phyloP scores from a whole-genome alignment of 2,329 filamentous ascomycete genomes.

The Cladophialophora psammophila region DNA sequence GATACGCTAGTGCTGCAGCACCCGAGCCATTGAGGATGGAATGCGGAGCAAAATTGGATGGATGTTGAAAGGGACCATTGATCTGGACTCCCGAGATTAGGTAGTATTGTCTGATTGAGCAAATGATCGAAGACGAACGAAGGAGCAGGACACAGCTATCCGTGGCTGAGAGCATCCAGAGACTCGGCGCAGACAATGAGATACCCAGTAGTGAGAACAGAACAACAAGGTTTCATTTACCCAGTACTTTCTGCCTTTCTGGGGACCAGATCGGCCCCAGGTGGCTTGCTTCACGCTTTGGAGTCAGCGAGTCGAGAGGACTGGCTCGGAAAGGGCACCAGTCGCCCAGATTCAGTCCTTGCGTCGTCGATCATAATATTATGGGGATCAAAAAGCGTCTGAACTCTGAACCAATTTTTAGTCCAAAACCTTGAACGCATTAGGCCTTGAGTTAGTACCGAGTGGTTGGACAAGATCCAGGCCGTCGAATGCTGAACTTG shows the following conservation, averaged over 20 bases:
- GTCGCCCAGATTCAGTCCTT: background rate
- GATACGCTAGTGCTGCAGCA: conserved; percentile 6
- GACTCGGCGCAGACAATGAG: background rate
- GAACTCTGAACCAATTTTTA: background rate
- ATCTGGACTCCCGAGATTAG: background rate
- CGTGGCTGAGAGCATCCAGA: background rate
- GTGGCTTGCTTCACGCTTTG: background rate
- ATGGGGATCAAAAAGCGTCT: background rate
- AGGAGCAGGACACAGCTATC: background rate
- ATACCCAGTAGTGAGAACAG: background rate
- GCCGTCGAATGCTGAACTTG: background rate
- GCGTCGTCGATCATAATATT: background rate
- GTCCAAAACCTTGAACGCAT: too few relatives aligned
- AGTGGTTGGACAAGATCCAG: background rate
- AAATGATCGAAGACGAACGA: background rate
- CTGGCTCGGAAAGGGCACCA: background rate
- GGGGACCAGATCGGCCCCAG: background rate
- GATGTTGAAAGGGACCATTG: background rate
- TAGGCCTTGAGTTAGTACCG: too few relatives aligned
- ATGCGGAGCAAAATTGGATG: too few relatives aligned
- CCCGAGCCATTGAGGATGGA: background rate
- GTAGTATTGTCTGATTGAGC: background rate
- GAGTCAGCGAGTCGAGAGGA: too few relatives aligned
- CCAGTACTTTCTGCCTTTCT: too few relatives aligned
- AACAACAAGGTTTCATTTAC: background rate